Evolutionary conservation across 805 yeast genomes (phyloP), one percentile per base, ranked within the genome.

Genomic region (Phaffomyces opuntiae): DNA sequence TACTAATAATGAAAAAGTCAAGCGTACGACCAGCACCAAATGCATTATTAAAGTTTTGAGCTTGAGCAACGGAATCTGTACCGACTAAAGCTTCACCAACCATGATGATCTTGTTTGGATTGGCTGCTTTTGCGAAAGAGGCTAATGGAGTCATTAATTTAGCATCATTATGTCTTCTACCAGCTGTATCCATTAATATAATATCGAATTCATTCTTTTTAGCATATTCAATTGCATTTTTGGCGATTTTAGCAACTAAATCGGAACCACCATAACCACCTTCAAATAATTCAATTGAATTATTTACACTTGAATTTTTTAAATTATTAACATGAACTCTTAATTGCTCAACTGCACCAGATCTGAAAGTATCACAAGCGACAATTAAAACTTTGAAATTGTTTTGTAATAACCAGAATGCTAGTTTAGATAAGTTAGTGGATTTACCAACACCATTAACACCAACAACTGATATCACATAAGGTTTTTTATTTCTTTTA

Each of bases 361-460:
- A 87, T 65, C 99, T 77, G 68, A 91, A 91, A 0, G 99, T 93
- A 68, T 91, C 99, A 68, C 98, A 91, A 0, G 99, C 99, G 21
- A 96, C 95, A 56, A 91, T 85, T 43, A 91, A 72, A 1, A 91
- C 96, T 53, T 77, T 80, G 62, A 87, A 74, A 59, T 91, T 81
- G 64, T 93, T 91, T 60, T 93, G 97, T 46, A 91, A 67, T 43
- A 91, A 73, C 99, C 99, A 91, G 63, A 87, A 91, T 2, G 96
- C 98, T 43, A 91, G 68, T 64, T 91, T 91, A 25, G 98, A 93
- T 50, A 91, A 70, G 59, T 91, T 93, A 2, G 99, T 91, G 0
- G 98, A 91, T 64, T 91, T 91, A 13, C 99, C 99, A 36, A 91
- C 99, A 39, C 99, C 99, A 63, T 91, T 91, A 19, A 91, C 99